These are phyloP conservation scores for Xylaria sp. DNA, from an alignment of 495 filamentous ascomycete genomes.

Conservation along the genomic window DNA sequence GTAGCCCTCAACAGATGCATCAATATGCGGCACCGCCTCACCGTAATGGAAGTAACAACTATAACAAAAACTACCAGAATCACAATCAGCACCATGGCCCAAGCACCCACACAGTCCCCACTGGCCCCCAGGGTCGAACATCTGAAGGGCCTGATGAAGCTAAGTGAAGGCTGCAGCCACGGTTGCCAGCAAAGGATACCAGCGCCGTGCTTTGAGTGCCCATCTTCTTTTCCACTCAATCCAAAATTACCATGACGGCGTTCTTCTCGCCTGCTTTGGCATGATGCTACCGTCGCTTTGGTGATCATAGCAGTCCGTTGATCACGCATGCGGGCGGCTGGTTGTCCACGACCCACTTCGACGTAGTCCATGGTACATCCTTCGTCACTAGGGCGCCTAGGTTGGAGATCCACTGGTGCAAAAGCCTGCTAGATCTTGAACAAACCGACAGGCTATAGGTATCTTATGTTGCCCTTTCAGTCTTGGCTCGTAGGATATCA, in stretches of 20 bases:
- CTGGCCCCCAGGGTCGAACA: slow-evolving; percentile 40
- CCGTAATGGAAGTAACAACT: slow-evolving; percentile 62
- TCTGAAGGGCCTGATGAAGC: slow-evolving; percentile 45
- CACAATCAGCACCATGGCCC: slow-evolving; percentile 58
- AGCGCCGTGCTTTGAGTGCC: slow-evolving; percentile 41
- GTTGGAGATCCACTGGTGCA: slow-evolving; percentile 27
- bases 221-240: slow-evolving; percentile 40
- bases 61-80: slow-evolving; percentile 50
- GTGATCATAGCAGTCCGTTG: slow-evolving; percentile 12
- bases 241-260: slow-evolving; percentile 30
- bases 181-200: slow-evolving; percentile 33
- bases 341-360: background rate
- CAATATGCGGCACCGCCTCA: slow-evolving; percentile 65
- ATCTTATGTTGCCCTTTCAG: slow-evolving; percentile 38
- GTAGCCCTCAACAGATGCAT: slow-evolving; percentile 68
- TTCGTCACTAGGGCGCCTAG: slow-evolving; percentile 30
- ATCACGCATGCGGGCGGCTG: slow-evolving; percentile 6
- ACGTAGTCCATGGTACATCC: slow-evolving; percentile 26
- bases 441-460: slow-evolving; percentile 37
- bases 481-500: slow-evolving; percentile 44
- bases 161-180: slow-evolving; percentile 37
- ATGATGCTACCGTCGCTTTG: slow-evolving; percentile 13
- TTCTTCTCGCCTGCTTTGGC: slow-evolving; percentile 14
- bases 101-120: slow-evolving; percentile 34
- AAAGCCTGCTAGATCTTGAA: slow-evolving; percentile 39